Conservation (phyloP, 2,329 filamentous ascomycete species). For the Fragosphaeria purpurea region DNA sequence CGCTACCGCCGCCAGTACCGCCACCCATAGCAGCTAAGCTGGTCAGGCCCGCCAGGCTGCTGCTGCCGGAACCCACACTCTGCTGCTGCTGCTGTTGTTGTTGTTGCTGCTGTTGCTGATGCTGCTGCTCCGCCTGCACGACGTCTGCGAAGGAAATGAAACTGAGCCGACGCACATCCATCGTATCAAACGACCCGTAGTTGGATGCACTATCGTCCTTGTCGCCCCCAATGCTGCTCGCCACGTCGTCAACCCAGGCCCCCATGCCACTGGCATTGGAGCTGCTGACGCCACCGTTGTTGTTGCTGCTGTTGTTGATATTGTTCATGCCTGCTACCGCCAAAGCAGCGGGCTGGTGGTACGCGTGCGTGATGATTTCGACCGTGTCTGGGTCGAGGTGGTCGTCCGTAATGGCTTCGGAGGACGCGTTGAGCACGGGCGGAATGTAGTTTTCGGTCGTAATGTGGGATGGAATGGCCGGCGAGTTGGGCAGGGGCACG, state of each 20-base stretch:
- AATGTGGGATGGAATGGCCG: conserved; percentile 87
- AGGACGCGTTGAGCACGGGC: conserved; percentile 80
- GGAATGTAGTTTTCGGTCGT: conserved; percentile 92
- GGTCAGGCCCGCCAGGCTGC: conserved; percentile 52
- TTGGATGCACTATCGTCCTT: conserved; percentile 55
- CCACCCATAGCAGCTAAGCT: conserved; percentile 39
- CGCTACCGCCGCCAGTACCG: neutral
- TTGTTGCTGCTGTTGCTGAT: conserved; percentile 13
- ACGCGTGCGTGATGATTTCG: conserved; percentile 81
- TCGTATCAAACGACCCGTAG: conserved; percentile 66
- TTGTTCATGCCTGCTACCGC: conserved; percentile 47
- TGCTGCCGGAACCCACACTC: conserved; percentile 31
- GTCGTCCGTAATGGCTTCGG: conserved; percentile 80
- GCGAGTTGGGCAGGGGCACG: conserved; percentile 55
- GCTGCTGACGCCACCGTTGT: conserved; percentile 22
- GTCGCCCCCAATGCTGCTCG: conserved; percentile 39
- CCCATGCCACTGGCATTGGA: conserved; percentile 28
- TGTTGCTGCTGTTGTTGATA: conserved; percentile 21
- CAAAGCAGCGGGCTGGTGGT: conserved; percentile 68
- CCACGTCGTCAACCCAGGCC: conserved; percentile 49
- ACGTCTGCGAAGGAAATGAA: conserved; percentile 98
- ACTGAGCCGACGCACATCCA: conserved; percentile 72
- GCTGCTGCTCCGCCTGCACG: conserved; percentile 66
- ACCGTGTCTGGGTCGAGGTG: conserved; percentile 79
- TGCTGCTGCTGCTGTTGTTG: conserved; percentile 1